phyloP scores from a whole-genome alignment of 345 rosid genomes.

The Moricandia moricandioides region DNA sequence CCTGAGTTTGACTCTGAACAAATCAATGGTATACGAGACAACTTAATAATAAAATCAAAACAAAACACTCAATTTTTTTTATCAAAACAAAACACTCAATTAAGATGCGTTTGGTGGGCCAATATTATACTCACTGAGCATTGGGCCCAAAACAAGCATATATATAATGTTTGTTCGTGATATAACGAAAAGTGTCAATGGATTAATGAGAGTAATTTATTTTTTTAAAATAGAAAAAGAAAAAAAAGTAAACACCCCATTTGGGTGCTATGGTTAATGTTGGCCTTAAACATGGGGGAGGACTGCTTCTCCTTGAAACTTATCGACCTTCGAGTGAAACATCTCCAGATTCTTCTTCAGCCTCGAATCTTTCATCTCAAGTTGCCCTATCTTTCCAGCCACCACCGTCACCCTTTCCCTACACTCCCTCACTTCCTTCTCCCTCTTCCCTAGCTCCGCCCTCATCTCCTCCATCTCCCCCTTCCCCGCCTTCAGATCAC shows the following conservation, averaged over 20 bases:
- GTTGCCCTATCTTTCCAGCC: conserved; percentile 37
- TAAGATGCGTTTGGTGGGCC: background rate
- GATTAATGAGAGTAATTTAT: too few relatives aligned
- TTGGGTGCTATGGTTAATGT: too few relatives aligned
- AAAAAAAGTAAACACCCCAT: too few relatives aligned
- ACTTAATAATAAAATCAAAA: too few relatives aligned
- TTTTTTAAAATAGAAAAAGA: too few relatives aligned
- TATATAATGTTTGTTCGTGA: too few relatives aligned
- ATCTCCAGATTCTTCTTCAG: conserved; percentile 39
- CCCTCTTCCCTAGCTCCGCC: conserved; percentile 46
- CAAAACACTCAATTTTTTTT: too few relatives aligned
- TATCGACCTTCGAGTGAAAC: conserved; percentile 37
- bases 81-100: too few relatives aligned
- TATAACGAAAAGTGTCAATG: too few relatives aligned
- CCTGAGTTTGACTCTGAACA: background rate
- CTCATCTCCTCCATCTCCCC: conserved; percentile 47
- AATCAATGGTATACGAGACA: too few relatives aligned
- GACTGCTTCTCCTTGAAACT: conserved; percentile 41
- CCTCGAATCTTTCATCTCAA: conserved; percentile 45
- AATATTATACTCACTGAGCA: background rate
- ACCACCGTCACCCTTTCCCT: conserved; percentile 42
- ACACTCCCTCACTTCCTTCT: conserved; percentile 47
- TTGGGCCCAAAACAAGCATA: background rate
- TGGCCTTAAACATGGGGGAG: background rate
- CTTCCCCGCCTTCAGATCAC: conserved; percentile 36